Base-by-base conservation (phyloP, 2,329 filamentous ascomycete species). In the Calonectria pseudoturangicola region DNA sequence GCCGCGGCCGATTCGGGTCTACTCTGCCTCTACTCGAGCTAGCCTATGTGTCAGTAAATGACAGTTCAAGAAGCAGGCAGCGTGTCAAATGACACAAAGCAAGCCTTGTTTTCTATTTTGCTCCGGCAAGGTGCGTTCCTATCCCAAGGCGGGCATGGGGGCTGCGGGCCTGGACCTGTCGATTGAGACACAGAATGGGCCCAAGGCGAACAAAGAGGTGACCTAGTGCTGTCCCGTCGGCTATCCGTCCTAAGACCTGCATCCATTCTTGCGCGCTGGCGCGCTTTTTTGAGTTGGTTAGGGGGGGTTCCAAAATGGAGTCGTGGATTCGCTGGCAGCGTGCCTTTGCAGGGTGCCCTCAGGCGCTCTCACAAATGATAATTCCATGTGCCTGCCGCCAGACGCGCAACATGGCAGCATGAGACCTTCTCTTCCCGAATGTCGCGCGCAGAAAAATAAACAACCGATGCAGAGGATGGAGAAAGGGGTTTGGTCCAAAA, bases 351-450 rank as follows among this genome's bases (percentile, higher is more conserved):
- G 63, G 48, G 47, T 66, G 48, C 68, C 45, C 25, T 30, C 45
- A 47, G 36, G n/a, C 56, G 56, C 56, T 21, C 9, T 50, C 50
- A 60, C 62, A 56, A 56, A 65, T 70, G 67, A 65, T 41, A 50
- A 56, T 70, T 47, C 45, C 69, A 67, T 64, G 56, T 67, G 69
- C 45, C 69, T 62, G 47, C 69, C 63, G 63, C 47, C 63, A 67
- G 54, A 67, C 69, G 64, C 69, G 54, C 43, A 45, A 63, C 64
- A 71, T 67, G 33, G 33, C 10, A 36, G 10, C 10, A 51, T 56
- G 27, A 33, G 25, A 18, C n/a, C 33, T 4, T 4, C n/a, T 54
- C 50, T 21, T 30, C 28, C 13, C 41, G 60, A 33, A 67, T 56
- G 30, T 68, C 45, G 45, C 43, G 15, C 54, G 66, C 36, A 30